Base-by-base conservation (phyloP, 805 yeast genomes). In the Spathaspora girioi region DNA sequence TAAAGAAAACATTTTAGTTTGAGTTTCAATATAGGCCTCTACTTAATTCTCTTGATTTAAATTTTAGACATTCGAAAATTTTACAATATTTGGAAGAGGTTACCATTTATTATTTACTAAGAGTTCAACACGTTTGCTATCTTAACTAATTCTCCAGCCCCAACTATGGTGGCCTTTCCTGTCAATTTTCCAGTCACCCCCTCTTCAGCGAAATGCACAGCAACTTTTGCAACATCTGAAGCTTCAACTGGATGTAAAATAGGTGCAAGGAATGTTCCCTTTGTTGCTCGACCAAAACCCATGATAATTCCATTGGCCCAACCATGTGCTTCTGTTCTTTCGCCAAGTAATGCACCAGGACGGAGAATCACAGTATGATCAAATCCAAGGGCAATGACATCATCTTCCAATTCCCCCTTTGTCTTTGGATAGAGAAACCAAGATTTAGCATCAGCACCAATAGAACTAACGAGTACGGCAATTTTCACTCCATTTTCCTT, bases 401-500 rank as follows among this genome's bases (percentile, higher is more conserved):
- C 89, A 43, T 83, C 78, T 63, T 91, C 97, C 46, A 87, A 72
- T 48, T 83, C 80, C 27, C 96, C 97, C 64, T 91, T 91, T 67
- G 86, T 76, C 57, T 76, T 76, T 43, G 80, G 49, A 60, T 90
- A 91, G 3, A 84, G 77, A 42, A 88, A 73, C n/a, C 58, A 58
- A 0, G 96, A 87, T 32, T 62, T 57, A 0, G 78, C 59, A 52
- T 71, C 72, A 0, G 97, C 89, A 15, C 90, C 90, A 0, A 61
- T 47, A 2, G 91, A 71, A 4, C 92, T 83, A 5, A 91, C 78
- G 10, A 91, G 63, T 3, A 91, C 83, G 55, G 80, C 82, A 1
- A 89, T 86, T 38, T 78, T 75, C 57, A 82, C 82, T 0, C 94
- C 94, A 1, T 80, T 77, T 3, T 72, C 82, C 62, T 81, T 85